These are phyloP conservation scores for Aspergillus cavernicola DNA, from an alignment of 495 filamentous ascomycete species.

Conservation along the genomic window DNA sequence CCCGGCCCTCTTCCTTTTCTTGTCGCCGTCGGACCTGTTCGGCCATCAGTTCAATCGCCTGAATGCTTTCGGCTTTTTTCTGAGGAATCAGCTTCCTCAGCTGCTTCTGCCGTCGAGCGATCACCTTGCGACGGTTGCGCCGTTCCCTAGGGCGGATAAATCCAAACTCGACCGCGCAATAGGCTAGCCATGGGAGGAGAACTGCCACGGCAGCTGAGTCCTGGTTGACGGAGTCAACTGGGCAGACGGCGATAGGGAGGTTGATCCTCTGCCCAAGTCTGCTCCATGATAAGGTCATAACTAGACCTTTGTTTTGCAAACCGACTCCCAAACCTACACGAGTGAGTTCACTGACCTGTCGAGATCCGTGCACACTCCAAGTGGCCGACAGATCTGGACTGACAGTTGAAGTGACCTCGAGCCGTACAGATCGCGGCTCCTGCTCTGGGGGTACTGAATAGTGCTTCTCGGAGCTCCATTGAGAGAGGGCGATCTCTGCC, in stretches of 20 bases:
- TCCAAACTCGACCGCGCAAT: slow-evolving; percentile 49
- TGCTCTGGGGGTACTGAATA: slow-evolving; percentile 29
- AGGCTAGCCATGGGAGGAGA: slow-evolving; percentile 45
- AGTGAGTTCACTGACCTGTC: slow-evolving; percentile 36
- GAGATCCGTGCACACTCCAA: slow-evolving; percentile 39
- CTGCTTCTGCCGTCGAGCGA: slow-evolving; percentile 35
- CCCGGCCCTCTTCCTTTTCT: slow-evolving; percentile 31
- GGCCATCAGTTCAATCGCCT: slow-evolving; percentile 50
- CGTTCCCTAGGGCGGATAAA: slow-evolving; percentile 41
- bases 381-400: slow-evolving; percentile 21
- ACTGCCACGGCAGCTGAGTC: slow-evolving; percentile 37
- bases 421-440: slow-evolving; percentile 33
- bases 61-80: slow-evolving; percentile 45
- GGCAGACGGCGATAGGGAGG: slow-evolving; percentile 38
- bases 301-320: slow-evolving; percentile 30
- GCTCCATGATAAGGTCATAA: slow-evolving; percentile 39
- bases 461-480: slow-evolving; percentile 44
- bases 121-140: slow-evolving; percentile 30
- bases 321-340: slow-evolving; percentile 41
- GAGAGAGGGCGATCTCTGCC: slow-evolving; percentile 28
- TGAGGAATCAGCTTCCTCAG: slow-evolving; percentile 40
- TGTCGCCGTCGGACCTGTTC: slow-evolving; percentile 49
- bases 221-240: slow-evolving; percentile 32
- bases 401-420: slow-evolving; percentile 27
- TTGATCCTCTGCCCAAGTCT: slow-evolving; percentile 41